Evolutionary conservation across 768 basidiomycete genomes (phyloP), one percentile per base, ranked within the genome.

Genomic region (Mycena maculata): DNA sequence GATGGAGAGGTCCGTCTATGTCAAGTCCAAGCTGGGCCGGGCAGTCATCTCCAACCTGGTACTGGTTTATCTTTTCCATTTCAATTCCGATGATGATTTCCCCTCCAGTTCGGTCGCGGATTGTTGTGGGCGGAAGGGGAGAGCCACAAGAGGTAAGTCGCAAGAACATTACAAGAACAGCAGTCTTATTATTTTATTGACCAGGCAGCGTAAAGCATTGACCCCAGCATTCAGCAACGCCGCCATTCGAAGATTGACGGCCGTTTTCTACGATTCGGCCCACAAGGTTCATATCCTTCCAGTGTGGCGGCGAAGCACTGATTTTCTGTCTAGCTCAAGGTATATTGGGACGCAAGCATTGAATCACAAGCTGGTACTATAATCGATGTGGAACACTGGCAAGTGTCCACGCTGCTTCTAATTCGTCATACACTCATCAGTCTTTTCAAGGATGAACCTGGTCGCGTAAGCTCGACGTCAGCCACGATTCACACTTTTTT

Each of bases 181-280:
- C 22, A n/a, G 49, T 1, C 1, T n/a, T 10, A 44, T 28, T 10
- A 16, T 2, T 25, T 1, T n/a, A n/a, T 12, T 15, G n/a, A 13
- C 11, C 28, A 76, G 82, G 55, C 82, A 80, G 45, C 76, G 83
- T 10, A 82, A 80, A 56, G 74, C 79, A 0, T 62, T 84, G 38
- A 77, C 81, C 0, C 82, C 82, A 0, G 83, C 78, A 0, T 85
- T 85, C 73, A 82, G 79, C 65, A 83, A 78, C 44, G 70, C 78
- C 4, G 81, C 83, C 0, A 78, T 84, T 54, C 77, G 81, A 4
- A 73, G 75, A 36, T 60, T 83, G 7, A 78, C 79, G 0, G 41
- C 76, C 0, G 76, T 83, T 0, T 84, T 83, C 60, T 85, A 78
- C 48, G 80, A 83, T 45, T 82, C 81, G 0, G 82, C 74, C 1